Percentiles rank a stretch among this genome's conserved stretches.
Conservation (phyloP, 129 eudicot species). For the Sambucus nigra region DNA sequence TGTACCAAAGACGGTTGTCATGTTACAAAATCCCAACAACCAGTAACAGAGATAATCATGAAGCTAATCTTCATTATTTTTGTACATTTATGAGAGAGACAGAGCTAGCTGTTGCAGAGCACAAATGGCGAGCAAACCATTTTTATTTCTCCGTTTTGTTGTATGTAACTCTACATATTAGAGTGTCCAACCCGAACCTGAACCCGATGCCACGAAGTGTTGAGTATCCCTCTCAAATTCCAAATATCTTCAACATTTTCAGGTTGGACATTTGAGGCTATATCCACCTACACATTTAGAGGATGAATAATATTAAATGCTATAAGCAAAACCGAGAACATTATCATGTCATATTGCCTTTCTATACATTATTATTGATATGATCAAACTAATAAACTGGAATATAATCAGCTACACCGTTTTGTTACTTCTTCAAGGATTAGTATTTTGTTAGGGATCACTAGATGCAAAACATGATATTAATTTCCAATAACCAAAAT, state of each 20-base stretch:
- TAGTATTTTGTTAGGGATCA: neutral
- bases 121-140: neutral
- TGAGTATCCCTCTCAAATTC: conserved; percentile 94
- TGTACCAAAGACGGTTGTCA: conserved; percentile 8
- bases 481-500: neutral
- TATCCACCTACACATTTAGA: conserved; percentile 52
- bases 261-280: conserved; percentile 86
- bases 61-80: neutral
- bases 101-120: neutral
- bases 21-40: conserved; percentile 25
- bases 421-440: neutral
- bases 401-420: too few species aligned
- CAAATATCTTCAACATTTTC: conserved; percentile 67
- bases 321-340: neutral
- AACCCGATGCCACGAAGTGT: conserved; percentile 97
- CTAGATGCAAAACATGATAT: neutral
- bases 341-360: too few species aligned
- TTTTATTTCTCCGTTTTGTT: conserved; percentile 5
- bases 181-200: conserved; percentile 74
- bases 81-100: neutral
- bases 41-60: neutral
- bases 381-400: too few species aligned
- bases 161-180: conserved; percentile 30
- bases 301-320: neutral
- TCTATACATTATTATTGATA: too few species aligned